Evolutionary conservation across 495 filamentous ascomycete species (phyloP).

Genomic region (Annulohypoxylon stygium): DNA sequence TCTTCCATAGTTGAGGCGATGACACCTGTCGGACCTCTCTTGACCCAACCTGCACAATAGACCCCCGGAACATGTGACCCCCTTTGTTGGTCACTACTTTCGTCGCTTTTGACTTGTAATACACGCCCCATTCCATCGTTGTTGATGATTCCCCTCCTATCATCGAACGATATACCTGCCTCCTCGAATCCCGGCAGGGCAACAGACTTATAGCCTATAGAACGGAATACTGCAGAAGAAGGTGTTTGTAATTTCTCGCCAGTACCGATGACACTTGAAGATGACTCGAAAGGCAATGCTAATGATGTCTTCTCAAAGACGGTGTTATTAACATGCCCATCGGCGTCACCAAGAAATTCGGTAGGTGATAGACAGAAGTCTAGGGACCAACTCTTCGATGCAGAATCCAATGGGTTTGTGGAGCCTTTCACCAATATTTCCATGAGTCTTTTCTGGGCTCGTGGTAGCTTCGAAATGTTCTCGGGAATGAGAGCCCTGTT

Average conservation of each 20-base stretch:
- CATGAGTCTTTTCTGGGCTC: conserved; percentile 80
- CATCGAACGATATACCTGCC: conserved; percentile 84
- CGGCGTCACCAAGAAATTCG: conserved; percentile 68
- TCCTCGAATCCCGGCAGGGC: conserved; percentile 80
- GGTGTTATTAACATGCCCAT: conserved; percentile 67
- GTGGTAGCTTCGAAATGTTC: conserved; percentile 72
- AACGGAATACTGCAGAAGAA: conserved; percentile 82
- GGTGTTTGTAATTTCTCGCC: conserved; percentile 59
- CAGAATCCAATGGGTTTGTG: conserved; percentile 56
- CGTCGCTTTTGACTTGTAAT: conserved; percentile 43
- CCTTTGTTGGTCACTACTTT: conserved; percentile 24
- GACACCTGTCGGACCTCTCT: conserved; percentile 92
- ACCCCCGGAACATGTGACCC: conserved; percentile 70
- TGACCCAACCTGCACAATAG: conserved; percentile 97
- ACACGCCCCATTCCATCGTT: conserved; percentile 88
- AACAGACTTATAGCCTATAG: conserved; percentile 90
- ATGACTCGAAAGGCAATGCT: conserved; percentile 60
- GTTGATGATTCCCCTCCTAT: conserved; percentile 77
- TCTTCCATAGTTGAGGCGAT: conserved; percentile 98
- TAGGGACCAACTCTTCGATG: conserved; percentile 81
- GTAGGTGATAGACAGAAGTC: conserved; percentile 84
- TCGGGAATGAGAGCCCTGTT: conserved; percentile 73
- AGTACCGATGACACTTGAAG: conserved; percentile 66
- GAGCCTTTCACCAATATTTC: conserved; percentile 84
- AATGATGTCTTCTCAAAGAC: conserved; percentile 74